Evolutionary conservation across 1,139 yeast genomes (phyloP).

Genomic region (Debaryomyces subglobosus): DNA sequence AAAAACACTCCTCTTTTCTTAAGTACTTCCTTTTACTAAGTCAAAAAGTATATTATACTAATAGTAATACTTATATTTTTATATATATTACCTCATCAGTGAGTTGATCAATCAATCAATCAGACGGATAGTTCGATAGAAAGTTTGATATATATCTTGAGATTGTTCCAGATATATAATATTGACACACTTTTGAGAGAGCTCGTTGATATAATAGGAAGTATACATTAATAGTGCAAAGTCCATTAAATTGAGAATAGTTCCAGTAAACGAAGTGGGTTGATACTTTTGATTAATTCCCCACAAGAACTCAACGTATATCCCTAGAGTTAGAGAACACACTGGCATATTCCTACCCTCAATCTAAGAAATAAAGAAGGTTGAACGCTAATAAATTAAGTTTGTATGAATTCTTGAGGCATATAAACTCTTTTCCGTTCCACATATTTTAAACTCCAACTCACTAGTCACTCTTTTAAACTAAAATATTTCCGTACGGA

Average conservation of each 20-base stretch:
- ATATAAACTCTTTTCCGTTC: constrained; percentile 3
- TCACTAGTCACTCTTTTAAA: constrained; percentile 18
- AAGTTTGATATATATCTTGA: background rate
- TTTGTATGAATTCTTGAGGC: constrained; percentile 6
- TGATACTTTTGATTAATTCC: background rate
- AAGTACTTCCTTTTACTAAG: background rate
- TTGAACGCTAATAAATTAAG: constrained; percentile 1
- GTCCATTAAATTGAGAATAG: background rate
- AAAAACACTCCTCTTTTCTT: constrained; percentile 4
- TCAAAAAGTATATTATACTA: constrained; percentile 3
- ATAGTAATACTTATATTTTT: background rate
- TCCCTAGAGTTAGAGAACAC: background rate
- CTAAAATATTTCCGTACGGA: constrained; percentile 4
- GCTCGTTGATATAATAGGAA: constrained; percentile 1
- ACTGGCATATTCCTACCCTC: background rate
- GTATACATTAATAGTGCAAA: background rate
- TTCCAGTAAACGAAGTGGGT: background rate
- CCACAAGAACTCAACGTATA: background rate
- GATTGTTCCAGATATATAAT: background rate
- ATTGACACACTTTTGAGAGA: background rate
- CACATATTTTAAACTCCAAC: constrained; percentile 14
- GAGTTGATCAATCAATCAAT: constrained; percentile 1
- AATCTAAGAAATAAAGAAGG: background rate
- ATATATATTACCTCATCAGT: background rate
- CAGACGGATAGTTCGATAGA: constrained; percentile 2